Evolutionary conservation across 257 asterid genomes (phyloP), one percentile per base, ranked within the genome.

Genomic region (Lithospermum erythrorhizon): DNA sequence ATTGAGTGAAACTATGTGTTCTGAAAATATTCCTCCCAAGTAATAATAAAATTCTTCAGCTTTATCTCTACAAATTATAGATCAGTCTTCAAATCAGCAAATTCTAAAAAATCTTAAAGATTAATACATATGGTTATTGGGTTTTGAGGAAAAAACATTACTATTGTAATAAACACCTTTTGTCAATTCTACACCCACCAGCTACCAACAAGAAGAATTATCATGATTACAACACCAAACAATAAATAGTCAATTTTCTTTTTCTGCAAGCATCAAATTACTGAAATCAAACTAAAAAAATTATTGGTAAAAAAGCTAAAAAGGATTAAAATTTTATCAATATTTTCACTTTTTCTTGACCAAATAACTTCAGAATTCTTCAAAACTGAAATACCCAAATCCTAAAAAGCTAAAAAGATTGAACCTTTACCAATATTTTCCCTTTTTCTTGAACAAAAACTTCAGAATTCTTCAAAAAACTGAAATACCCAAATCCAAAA

Each of bases 31-130:
- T 61, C 29, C 45, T 21, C 27, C 47, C 17, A 35, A 11, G 18
- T 18, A 16, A 35, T n/a, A 27, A 21, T 37, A 49, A 35, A n/a
- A 59, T 59, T n/a, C 16, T 11, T 59, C 23, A 27, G 4, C 32
- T 27, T 27, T 27, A 27, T 3, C 32, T 27, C 32, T 27, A 27
- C 4, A 27, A 27, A 5, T 27, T 27, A 27, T 27, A 27, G 32
- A 27, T 27, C 32, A 27, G 7, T 27, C 32, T 27, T 27, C 6
- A 24, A 21, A n/a, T 52, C 41, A 53, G 2, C 10, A 58, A 9
- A 45, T 57, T 55, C 56, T 25, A 27, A 52, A 15, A 63, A 41
- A 59, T 54, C n/a, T 21, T 45, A 27, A 66, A 51, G 21, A 56
- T 47, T 54, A 57, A 56, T 15, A 11, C 9, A n/a, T 30, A 61